These are phyloP conservation scores for Corylus avellana DNA, from an alignment of 306 rosid species.

Conservation along the genomic window DNA sequence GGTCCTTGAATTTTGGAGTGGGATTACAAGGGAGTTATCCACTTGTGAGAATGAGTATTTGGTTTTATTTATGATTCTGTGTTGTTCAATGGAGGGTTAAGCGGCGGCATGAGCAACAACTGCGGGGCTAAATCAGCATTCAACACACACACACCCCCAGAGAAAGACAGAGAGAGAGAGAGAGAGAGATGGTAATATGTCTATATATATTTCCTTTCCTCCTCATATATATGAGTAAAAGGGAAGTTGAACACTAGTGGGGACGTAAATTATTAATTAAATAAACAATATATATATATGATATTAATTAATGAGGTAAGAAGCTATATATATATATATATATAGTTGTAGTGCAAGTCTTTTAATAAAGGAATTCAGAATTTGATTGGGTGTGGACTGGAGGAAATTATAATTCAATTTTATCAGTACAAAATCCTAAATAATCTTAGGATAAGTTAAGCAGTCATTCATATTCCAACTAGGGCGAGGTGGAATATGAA, in stretches of 20 bases:
- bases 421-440: not conserved
- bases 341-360: not conserved
- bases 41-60: constrained; percentile 43
- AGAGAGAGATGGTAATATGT: constrained; percentile 32
- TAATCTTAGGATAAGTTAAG: not conserved
- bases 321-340: no score
- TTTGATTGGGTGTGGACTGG: constrained; percentile 3
- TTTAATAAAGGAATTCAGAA: not conserved
- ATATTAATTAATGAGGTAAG: no score
- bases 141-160: constrained; percentile 25
- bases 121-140: constrained; percentile 67
- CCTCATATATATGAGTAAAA: constrained; percentile 37
- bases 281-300: not conserved
- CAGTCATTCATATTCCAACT: constrained; percentile 14
- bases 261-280: constrained; percentile 6
- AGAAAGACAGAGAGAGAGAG: constrained; percentile 29
- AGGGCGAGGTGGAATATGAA: constrained; percentile 30
- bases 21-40: constrained; percentile 62
- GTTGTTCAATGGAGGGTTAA: constrained; percentile 52
- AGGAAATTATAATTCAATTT: not conserved
- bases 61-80: constrained; percentile 22
- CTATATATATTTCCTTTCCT: constrained; percentile 46
- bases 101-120: constrained; percentile 65
- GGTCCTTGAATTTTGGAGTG: constrained; percentile 50
- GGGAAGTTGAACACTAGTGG: constrained; percentile 30